Evolutionary conservation across 2,329 filamentous ascomycete species (phyloP).

Genomic region (Botryotinia narcissicola): DNA sequence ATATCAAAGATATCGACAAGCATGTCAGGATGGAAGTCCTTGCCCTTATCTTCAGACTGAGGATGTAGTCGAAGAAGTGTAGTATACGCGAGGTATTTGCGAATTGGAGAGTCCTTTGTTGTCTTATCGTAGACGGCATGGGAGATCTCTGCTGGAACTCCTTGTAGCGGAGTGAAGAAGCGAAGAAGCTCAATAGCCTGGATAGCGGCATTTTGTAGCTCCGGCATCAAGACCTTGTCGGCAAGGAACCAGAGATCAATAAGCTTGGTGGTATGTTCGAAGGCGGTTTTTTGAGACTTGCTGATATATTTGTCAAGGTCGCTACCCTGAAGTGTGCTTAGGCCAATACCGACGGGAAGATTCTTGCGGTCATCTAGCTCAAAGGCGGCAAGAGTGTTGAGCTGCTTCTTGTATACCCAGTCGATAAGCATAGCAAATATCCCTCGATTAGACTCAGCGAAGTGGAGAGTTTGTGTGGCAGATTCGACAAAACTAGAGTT

Average conservation of each 20-base stretch:
- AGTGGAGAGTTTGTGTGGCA: not conserved
- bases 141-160: not conserved
- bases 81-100: not conserved
- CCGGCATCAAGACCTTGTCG: slow-evolving; percentile 1
- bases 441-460: not conserved
- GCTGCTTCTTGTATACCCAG: not conserved
- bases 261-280: not conserved
- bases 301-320: not conserved
- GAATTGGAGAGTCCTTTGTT: not conserved
- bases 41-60: not conserved
- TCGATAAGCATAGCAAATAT: not conserved
- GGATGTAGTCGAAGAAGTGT: slow-evolving; percentile 6
- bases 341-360: not conserved
- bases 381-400: not conserved
- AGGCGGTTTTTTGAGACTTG: not conserved
- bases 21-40: not conserved
- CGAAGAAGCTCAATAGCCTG: not conserved
- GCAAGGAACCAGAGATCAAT: slow-evolving; percentile 10
- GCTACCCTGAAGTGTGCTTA: not conserved
- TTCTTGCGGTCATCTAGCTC: not conserved
- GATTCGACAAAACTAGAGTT: slow-evolving; percentile 17
- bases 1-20: not conserved
- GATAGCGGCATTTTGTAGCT: not conserved
- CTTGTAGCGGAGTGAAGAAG: not conserved
- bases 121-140: not conserved